These are phyloP conservation scores for Trametes villosa DNA, from an alignment of 768 basidiomycete species.

Conservation along the genomic window DNA sequence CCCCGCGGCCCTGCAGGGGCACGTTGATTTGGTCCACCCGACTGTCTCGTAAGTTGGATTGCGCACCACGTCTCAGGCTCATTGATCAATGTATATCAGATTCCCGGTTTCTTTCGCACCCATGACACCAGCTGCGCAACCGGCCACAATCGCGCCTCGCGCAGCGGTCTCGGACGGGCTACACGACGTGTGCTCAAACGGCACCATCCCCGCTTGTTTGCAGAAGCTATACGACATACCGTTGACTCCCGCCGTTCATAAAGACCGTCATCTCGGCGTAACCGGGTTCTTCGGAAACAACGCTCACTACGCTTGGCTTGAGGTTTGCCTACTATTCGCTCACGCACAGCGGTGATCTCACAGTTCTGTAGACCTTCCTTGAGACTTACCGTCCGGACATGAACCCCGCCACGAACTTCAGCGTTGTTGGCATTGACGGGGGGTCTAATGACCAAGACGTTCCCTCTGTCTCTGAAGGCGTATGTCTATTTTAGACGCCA, in stretches of 20 bases:
- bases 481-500: slow-evolving; percentile 36
- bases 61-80: no score
- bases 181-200: slow-evolving; percentile 25
- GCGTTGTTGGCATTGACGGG: slow-evolving; percentile 33
- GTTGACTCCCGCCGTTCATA: slow-evolving; percentile 31
- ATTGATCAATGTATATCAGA: neutral
- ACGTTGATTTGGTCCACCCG: slow-evolving; percentile 40
- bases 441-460: slow-evolving; percentile 23
- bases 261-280: slow-evolving; percentile 31
- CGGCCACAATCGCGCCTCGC: neutral
- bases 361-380: slow-evolving; percentile 38
- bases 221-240: slow-evolving; percentile 40
- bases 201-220: slow-evolving; percentile 32
- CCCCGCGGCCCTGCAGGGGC: slow-evolving; percentile 34
- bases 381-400: slow-evolving; percentile 31
- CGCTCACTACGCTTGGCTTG: slow-evolving; percentile 29
- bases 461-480: slow-evolving; percentile 47
- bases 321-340: slow-evolving; percentile 28
- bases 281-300: slow-evolving; percentile 34
- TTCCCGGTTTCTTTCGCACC: neutral
- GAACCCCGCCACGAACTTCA: slow-evolving; percentile 29
- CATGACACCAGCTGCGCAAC: neutral
- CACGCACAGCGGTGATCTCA: slow-evolving; percentile 28
- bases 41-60: slow-evolving; percentile 31
- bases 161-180: neutral